Evolutionary conservation across 2,329 filamentous ascomycete genomes (phyloP), one percentile per base, ranked within the genome.

Genomic region (Cladosporium sp.): DNA sequence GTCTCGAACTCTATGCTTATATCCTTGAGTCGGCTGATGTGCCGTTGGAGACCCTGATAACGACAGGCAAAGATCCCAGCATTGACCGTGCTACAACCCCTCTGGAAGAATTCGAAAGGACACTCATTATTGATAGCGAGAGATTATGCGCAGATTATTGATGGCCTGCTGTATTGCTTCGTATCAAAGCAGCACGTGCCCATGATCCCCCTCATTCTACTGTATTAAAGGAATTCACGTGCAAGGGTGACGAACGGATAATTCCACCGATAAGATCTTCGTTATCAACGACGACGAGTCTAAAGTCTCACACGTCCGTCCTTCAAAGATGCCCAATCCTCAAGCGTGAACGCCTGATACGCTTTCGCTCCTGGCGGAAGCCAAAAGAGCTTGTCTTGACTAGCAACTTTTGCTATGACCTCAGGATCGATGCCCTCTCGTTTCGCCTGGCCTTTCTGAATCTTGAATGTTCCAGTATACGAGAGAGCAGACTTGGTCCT

Each of bases 391-490:
- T 73, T 74, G 69, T 86, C 84, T 26, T 72, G 70, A 57, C 75
- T 74, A 8, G 70, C 71, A n/a, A 83, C 79, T 71, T 85, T 85
- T 34, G 76, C 80, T 25, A 82, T 75, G 63, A 81, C 78, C 16
- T 75, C 78, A 0, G 89, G 89, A 73, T 91, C 85, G 0, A 94
- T 90, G 0, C 93, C 92, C 68, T 94, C 86, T 1, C 82, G 80
- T 26, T 91, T 84, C 68, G 96, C 77, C 0, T 82, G 79, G 67
- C 89, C 86, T 78, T 97, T 96, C 79, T 93, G 90, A 78, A 95
- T 91, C 82, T 97, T 96, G 73, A 92, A 92, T 54, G 92, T 97
- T 0, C 92, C 92, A 3, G 93, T 96, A 1, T 87, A 84, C 71
- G 89, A 85, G 43, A 85, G 77, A 28, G 85, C 83, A 23, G 79